Base-by-base conservation (phyloP, 768 basidiomycete genomes). In the Tricholoma hemisulphureum region DNA sequence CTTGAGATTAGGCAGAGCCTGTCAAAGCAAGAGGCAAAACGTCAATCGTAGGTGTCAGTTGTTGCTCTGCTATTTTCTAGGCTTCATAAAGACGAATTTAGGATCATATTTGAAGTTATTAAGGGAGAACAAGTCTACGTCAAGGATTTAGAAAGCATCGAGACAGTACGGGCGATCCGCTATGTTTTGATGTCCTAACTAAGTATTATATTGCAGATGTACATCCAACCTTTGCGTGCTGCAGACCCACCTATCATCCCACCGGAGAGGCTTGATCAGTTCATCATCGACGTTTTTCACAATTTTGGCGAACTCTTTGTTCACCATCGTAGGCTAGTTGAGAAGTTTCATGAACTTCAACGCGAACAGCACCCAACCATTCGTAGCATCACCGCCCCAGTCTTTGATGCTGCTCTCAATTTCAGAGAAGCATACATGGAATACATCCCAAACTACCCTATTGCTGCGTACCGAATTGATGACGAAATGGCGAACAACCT, bases 81-180 rank as follows among this genome's bases (percentile, higher is more conserved):
- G 24, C 48, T 43, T 39, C 43, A 32, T 51, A 32, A 32, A 21
- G 14, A 74, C 75, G 21, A 28, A 57, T 34, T 48, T 61, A 94
- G 93, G 43, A 86, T 94, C 65, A 94, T 96, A 51, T 97, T 95
- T 66, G 94, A 97, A 75, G 71, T 96, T 60, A 96, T 97, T 71
- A 92, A 96, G 71, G 91, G 91, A 61, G 94, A 97, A 71, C 96
- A 96, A 93, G 85, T 86, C 24, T 97, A 95, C 67, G 94, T 96
- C 24, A 91, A 87, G 64, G 94, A 97, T 77, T 72, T 97, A 58
- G 91, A 94, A 71, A 89, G 87, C 55, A 88, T 97, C 45, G 87
- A 89, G 59, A 77, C 77, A 59, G 93, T 94, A 64, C 10, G 84
- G 67, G 9, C 24, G 34, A 61, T 55, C 34, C n/a, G 48, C n/a